phyloP scores from a whole-genome alignment of 2,329 filamentous ascomycete species.

The Pseudogymnoascus sp. region DNA sequence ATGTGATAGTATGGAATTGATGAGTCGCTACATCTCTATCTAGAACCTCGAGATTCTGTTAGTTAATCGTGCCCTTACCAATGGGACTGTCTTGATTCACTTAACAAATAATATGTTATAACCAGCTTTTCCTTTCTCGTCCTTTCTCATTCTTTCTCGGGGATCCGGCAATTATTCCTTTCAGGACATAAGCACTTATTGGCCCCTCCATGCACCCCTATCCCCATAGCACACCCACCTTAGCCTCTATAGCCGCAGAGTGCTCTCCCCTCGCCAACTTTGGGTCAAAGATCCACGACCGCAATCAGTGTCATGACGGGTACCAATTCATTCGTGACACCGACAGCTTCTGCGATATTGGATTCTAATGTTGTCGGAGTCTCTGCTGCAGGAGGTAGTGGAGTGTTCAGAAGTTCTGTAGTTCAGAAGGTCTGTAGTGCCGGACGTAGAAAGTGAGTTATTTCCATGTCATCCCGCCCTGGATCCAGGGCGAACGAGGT shows the following conservation, averaged over 20 bases:
- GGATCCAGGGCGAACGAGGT: neutral
- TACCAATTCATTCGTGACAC: neutral
- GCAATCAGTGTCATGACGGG: neutral
- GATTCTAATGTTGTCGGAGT: neutral
- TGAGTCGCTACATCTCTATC: neutral
- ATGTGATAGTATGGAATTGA: neutral
- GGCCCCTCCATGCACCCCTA: neutral
- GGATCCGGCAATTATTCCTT: neutral
- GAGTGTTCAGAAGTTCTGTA: neutral
- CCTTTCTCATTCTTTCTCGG: too few species aligned
- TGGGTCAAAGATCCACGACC: neutral
- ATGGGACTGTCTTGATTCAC: neutral
- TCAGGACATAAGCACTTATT: neutral
- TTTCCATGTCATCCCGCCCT: neutral
- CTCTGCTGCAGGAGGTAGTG: neutral
- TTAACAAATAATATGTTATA: too few species aligned
- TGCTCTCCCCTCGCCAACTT: neutral
- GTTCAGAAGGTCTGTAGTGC: too few species aligned
- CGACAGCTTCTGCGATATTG: neutral
- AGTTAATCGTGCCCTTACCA: neutral
- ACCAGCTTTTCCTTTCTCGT: too few species aligned
- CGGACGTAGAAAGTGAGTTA: neutral
- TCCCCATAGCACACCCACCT: neutral
- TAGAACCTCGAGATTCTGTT: neutral
- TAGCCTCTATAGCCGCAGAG: neutral